Conservation (phyloP, 805 yeast genomes). For the Kurtzmaniella cleridarum region DNA sequence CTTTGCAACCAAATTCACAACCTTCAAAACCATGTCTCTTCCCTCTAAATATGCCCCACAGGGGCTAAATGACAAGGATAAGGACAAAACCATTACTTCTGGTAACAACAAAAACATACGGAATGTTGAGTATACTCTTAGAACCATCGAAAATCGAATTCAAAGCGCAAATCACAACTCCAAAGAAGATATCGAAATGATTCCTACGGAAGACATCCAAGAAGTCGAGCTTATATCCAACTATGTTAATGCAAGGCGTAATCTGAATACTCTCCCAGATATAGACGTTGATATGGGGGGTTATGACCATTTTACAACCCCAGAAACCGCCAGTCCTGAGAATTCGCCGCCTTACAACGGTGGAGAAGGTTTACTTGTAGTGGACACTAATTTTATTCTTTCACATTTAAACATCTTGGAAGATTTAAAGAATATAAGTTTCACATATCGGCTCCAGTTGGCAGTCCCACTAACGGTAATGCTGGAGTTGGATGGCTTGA, state of each 20-base stretch:
- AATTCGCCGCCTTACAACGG: neutral
- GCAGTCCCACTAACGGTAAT: conserved; percentile 69
- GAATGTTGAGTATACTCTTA: conserved; percentile 18
- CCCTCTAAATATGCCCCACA: conserved; percentile 36
- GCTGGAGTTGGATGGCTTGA: conserved; percentile 79
- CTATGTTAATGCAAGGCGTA: conserved; percentile 19
- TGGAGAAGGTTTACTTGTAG: conserved; percentile 41
- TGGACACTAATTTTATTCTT: conserved; percentile 81
- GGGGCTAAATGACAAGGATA: conserved; percentile 23
- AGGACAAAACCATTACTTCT: conserved; percentile 18
- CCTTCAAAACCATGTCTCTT: conserved; percentile 12
- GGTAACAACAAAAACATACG: conserved; percentile 12
- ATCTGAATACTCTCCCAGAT: conserved; percentile 5
- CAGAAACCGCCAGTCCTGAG: conserved; percentile 6
- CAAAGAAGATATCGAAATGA: conserved; percentile 43
- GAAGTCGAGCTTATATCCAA: conserved; percentile 42
- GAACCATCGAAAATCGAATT: conserved; percentile 21
- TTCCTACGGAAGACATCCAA: conserved; percentile 40
- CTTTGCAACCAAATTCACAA: too few relatives aligned
- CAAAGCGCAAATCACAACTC: conserved; percentile 12
- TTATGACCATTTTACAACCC: conserved; percentile 10
- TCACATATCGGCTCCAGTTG: conserved; percentile 41
- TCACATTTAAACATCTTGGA: conserved; percentile 61
- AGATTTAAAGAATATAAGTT: conserved; percentile 38
- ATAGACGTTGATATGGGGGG: conserved; percentile 16